Evolutionary conservation across 1,284 basidiomycete species (phyloP).

Genomic region (Cryptococcus depauperatus): DNA sequence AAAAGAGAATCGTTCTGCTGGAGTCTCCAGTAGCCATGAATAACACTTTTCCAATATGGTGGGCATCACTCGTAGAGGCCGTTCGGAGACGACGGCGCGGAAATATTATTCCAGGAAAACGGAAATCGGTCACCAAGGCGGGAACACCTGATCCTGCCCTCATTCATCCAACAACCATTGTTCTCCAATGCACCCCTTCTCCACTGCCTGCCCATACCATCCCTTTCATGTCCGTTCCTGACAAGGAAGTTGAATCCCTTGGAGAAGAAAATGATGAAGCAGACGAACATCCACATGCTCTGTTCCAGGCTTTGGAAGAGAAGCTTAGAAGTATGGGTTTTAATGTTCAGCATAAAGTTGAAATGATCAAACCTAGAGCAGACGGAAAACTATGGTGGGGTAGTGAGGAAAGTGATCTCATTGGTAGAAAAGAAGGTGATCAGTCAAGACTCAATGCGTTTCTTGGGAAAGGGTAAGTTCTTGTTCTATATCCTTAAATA

Average conservation of each 20-base stretch:
- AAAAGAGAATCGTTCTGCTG: conserved; percentile 64
- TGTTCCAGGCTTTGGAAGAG: conserved; percentile 13
- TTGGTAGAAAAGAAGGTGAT: conserved; percentile 21
- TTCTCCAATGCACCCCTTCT: conserved; percentile 73
- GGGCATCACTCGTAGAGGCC: conserved; percentile 63
- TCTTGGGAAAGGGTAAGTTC: conserved; percentile 11
- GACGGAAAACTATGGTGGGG: conserved; percentile 34
- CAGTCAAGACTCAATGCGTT: conserved; percentile 22
- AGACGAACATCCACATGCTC: conserved; percentile 7
- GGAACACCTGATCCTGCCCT: conserved; percentile 38
- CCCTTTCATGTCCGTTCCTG: conserved; percentile 2
- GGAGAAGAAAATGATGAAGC: conserved; percentile 1
- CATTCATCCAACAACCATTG: conserved; percentile 58
- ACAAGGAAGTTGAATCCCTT: neutral
- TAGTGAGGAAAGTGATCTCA: conserved; percentile 30
- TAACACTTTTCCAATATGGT: conserved; percentile 65
- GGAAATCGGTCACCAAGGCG: conserved; percentile 34
- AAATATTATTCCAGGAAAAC: conserved; percentile 45
- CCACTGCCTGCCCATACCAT: conserved; percentile 49
- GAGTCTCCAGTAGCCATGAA: conserved; percentile 70
- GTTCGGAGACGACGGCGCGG: conserved; percentile 54
- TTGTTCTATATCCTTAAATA: conserved; percentile 9
- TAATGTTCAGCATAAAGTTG: conserved; percentile 13
- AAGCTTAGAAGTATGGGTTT: conserved; percentile 17
- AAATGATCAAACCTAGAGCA: conserved; percentile 11